These are phyloP conservation scores for Posidonia oceanica DNA, from an alignment of 116 monocot species.

Conservation along the genomic window DNA sequence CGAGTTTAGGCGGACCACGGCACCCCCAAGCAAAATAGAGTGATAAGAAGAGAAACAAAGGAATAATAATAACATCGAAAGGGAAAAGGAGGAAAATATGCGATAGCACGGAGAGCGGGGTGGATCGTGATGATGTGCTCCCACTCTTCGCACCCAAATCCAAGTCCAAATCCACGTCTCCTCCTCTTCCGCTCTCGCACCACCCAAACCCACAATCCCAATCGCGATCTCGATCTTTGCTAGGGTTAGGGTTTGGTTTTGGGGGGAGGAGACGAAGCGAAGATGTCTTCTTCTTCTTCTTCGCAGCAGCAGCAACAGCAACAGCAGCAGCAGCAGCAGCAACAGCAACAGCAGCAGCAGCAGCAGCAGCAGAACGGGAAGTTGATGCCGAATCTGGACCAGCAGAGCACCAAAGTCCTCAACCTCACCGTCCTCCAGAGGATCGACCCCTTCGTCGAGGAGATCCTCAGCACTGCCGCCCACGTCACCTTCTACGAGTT, in stretches of 20 bases:
- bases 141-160: not conserved
- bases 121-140: too few relatives aligned
- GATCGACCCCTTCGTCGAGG: constrained; percentile 65
- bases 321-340: not conserved
- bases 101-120: not conserved
- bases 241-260: too few relatives aligned
- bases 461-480: constrained; percentile 67
- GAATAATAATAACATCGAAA: too few relatives aligned
- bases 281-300: not conserved
- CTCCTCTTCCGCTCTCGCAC: not conserved
- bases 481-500: constrained; percentile 78
- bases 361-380: constrained; percentile 1
- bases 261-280: too few relatives aligned
- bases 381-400: constrained; percentile 6
- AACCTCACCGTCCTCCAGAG: constrained; percentile 74
- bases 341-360: not conserved
- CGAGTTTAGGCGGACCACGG: too few relatives aligned
- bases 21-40: too few relatives aligned
- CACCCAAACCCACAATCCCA: not conserved
- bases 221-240: not conserved
- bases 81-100: not conserved
- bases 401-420: constrained; percentile 38
- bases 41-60: too few relatives aligned
- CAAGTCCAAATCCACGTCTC: not conserved
- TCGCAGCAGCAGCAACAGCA: not conserved